phyloP scores from a whole-genome alignment of 192 early-diverging fungal species.

The Rhizophlyctis rosea region DNA sequence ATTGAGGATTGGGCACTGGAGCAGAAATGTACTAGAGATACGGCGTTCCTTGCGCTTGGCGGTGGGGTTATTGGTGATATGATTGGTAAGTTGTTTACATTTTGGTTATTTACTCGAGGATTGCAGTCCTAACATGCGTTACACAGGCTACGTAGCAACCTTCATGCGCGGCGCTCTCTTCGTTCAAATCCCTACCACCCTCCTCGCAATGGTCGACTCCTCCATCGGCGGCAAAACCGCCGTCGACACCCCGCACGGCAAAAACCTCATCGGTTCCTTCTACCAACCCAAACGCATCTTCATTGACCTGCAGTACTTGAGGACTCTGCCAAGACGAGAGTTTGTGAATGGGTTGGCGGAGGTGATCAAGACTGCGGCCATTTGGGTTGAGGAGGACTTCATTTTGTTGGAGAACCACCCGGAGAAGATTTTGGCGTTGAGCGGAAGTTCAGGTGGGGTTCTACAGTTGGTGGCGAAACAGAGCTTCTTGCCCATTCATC shows the following conservation, averaged over 20 bases:
- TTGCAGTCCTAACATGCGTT: not conserved
- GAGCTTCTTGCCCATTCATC: not conserved
- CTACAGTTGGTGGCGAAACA: not conserved
- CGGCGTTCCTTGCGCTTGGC: slow-evolving; percentile 88
- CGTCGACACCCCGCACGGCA: slow-evolving; percentile 92
- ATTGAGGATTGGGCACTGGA: slow-evolving; percentile 92
- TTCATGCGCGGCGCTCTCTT: slow-evolving; percentile 97
- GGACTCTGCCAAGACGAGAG: slow-evolving; percentile 84
- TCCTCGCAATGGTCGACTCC: slow-evolving; percentile 97
- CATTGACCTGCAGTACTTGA: slow-evolving; percentile 83
- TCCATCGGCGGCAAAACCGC: slow-evolving; percentile 97
- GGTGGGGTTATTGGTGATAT: slow-evolving; percentile 98
- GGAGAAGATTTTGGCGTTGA: slow-evolving; percentile 68
- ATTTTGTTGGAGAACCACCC: slow-evolving; percentile 81
- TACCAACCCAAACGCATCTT: slow-evolving; percentile 93
- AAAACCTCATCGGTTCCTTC: slow-evolving; percentile 94
- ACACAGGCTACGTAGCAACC: slow-evolving; percentile 83
- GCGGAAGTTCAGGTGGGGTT: slow-evolving; percentile 3
- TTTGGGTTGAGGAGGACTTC: slow-evolving; percentile 88
- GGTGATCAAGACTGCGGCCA: slow-evolving; percentile 96
- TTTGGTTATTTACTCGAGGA: not conserved
- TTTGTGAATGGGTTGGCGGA: slow-evolving; percentile 97
- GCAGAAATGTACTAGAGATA: slow-evolving; percentile 86
- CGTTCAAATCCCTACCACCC: slow-evolving; percentile 91
- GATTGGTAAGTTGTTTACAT: slow-evolving; percentile 57